Evolutionary conservation across 2,329 filamentous ascomycete genomes (phyloP).

Genomic region (Arthroderma uncinatum): DNA sequence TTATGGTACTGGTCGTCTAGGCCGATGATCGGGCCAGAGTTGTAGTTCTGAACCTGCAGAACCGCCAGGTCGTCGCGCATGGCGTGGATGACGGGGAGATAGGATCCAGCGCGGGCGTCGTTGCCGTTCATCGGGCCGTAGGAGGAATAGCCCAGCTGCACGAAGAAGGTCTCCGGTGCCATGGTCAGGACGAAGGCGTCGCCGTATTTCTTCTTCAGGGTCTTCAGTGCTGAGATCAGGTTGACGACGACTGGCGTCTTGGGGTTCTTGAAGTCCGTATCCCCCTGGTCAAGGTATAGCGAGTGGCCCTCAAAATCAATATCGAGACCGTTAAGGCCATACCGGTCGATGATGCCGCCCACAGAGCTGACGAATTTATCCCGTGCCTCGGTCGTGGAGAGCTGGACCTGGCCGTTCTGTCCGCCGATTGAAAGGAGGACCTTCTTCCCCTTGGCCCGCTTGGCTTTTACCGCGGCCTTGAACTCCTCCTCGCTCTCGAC

Average conservation of each 20-base stretch:
- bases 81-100: constrained; percentile 9
- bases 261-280: constrained; percentile 7
- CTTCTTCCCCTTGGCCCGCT: constrained; percentile 8
- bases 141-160: constrained; percentile 5
- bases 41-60: constrained; percentile 10
- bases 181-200: constrained; percentile 7
- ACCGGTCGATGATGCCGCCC: constrained; percentile 6
- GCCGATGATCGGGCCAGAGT: constrained; percentile 8
- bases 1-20: constrained; percentile 6
- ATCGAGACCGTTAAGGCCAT: constrained; percentile 5
- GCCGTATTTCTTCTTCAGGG: constrained; percentile 6
- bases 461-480: constrained; percentile 6
- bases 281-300: constrained; percentile 5
- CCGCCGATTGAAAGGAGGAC: constrained; percentile 7
- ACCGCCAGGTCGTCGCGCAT: constrained; percentile 4
- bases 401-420: constrained; percentile 9
- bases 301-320: constrained; percentile 9
- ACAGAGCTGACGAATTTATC: constrained; percentile 8
- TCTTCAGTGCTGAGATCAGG: constrained; percentile 3
- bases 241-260: constrained; percentile 8
- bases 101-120: constrained; percentile 3
- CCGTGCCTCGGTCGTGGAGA: constrained; percentile 1
- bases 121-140: constrained; percentile 2
- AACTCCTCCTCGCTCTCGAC: constrained; percentile 9
- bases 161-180: constrained; percentile 9